Base-by-base conservation (phyloP, 129 eudicot genomes). In the Calendula officinalis region DNA sequence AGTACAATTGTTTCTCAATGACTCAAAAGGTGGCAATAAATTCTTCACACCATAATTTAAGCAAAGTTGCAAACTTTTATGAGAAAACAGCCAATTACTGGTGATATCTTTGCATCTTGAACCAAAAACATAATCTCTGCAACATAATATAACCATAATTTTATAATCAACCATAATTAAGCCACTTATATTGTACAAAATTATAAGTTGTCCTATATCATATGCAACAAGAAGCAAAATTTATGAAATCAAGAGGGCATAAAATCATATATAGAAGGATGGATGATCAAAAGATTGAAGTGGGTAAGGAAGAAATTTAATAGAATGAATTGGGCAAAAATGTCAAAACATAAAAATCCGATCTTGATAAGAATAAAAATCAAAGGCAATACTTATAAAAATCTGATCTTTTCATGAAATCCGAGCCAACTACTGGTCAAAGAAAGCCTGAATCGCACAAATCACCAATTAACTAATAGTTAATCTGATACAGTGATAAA, bases 71-170 rank as follows among this genome's bases (percentile, higher is more conserved):
- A 84, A 75, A 61, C 67, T 80, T 77, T 79, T 70, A 64, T 53
- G 60, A 11, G 94, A 82, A 75, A 91, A 91, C 53, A 94, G 98
- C 96, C 96, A 91, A 59, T 82, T 76, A 35, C 68, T 56, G 7
- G 76, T 51, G 35, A 91, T 69, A 74, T 87, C 86, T 68, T 82
- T 87, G 70, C 71, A 76, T 74, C 98, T 76, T 56, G 74, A 55
- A 57, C 75, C 59, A 57, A 74, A 84, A 45, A 83, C 98, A 76
- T 80, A 80, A 78, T 82, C 86, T 67, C 96, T 91, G 84, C 69
- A 74, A 33, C 44, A 60, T 7, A 59, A 57, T 46, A 42, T 44
- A 63, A 68, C 53, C 55, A 62, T 10, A 66, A 53, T 12, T 8
- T 9, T 13, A 35, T 56, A n/a, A 57, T 42, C 15, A 54, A 12